A percentile compares a stretch with the other conserved stretches of the same genome.
phyloP scores from a whole-genome alignment of 2,329 filamentous ascomycete species.

The Cercospora brassicicola region DNA sequence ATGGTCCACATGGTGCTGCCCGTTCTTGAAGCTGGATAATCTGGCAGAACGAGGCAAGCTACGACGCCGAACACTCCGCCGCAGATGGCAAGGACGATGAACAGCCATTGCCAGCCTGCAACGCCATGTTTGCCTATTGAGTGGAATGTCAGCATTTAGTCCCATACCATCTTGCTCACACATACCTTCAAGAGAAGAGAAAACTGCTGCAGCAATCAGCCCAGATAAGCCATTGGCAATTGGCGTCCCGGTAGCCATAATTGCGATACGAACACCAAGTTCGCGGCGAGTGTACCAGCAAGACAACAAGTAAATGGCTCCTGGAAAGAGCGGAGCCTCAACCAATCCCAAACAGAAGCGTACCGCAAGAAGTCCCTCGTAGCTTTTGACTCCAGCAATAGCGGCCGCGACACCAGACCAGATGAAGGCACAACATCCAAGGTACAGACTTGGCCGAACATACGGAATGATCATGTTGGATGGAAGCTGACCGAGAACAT shows the following conservation, averaged over 20 bases:
- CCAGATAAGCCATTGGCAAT: slow-evolving; percentile 34
- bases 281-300: slow-evolving; percentile 55
- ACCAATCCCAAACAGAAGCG: slow-evolving; percentile 53
- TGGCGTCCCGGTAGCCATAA: slow-evolving; percentile 35
- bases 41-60: slow-evolving; percentile 44
- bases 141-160: slow-evolving; percentile 27
- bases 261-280: slow-evolving; percentile 29
- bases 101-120: slow-evolving; percentile 45
- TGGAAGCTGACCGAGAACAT: slow-evolving; percentile 62
- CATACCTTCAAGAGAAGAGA: slow-evolving; percentile 28
- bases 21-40: slow-evolving; percentile 49
- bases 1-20: slow-evolving; percentile 33
- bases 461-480: slow-evolving; percentile 60
- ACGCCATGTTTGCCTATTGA: slow-evolving; percentile 33
- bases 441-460: slow-evolving; percentile 55
- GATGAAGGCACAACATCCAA: slow-evolving; percentile 50
- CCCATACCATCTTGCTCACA: slow-evolving; percentile 20
- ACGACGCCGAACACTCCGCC: slow-evolving; percentile 18
- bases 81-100: slow-evolving; percentile 21
- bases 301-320: slow-evolving; percentile 50
- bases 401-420: slow-evolving; percentile 47
- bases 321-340: slow-evolving; percentile 56
- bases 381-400: slow-evolving; percentile 51
- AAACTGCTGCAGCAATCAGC: slow-evolving; percentile 48
- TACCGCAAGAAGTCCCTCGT: slow-evolving; percentile 47